Evolutionary conservation across 495 filamentous ascomycete genomes (phyloP).

Genomic region (Jackrogersella multiformis): DNA sequence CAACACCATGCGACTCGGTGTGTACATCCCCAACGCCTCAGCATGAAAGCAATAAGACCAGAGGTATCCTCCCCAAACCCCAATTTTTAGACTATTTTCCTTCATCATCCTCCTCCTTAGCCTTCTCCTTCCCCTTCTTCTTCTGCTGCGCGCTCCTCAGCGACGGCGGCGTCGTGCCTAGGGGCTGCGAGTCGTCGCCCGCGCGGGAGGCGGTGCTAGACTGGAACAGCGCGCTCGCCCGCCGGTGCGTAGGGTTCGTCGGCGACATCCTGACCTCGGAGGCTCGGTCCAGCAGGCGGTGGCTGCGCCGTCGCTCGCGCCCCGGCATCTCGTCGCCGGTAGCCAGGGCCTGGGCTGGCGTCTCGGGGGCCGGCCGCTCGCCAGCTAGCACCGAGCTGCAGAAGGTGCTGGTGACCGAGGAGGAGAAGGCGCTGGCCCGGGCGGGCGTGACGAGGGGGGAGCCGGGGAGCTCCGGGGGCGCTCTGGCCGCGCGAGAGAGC

Average conservation of each 20-base stretch:
- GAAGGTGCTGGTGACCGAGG: background rate
- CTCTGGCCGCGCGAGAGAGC: background rate
- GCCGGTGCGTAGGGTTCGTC: background rate
- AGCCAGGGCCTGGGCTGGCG: background rate
- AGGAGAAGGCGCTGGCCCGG: no score
- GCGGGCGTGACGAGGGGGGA: background rate
- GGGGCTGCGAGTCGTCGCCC: no score
- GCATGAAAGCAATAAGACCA: no score
- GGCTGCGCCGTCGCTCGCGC: conserved; percentile 5
- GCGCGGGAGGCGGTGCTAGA: background rate
- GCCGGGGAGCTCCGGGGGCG: background rate
- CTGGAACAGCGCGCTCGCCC: background rate
- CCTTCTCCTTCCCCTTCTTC: background rate
- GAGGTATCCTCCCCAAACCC: no score
- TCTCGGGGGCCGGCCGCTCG: background rate
- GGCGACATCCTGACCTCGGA: background rate
- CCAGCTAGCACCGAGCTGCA: conserved; percentile 1
- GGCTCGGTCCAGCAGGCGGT: background rate
- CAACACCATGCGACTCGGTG: no score
- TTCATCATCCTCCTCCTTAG: background rate
- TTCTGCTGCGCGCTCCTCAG: background rate
- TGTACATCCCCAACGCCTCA: no score
- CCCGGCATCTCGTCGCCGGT: background rate
- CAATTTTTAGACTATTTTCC: no score
- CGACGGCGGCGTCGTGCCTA: no score